Evolutionary conservation across 2,329 filamentous ascomycete species (phyloP).

Genomic region (Xylaria sp.): DNA sequence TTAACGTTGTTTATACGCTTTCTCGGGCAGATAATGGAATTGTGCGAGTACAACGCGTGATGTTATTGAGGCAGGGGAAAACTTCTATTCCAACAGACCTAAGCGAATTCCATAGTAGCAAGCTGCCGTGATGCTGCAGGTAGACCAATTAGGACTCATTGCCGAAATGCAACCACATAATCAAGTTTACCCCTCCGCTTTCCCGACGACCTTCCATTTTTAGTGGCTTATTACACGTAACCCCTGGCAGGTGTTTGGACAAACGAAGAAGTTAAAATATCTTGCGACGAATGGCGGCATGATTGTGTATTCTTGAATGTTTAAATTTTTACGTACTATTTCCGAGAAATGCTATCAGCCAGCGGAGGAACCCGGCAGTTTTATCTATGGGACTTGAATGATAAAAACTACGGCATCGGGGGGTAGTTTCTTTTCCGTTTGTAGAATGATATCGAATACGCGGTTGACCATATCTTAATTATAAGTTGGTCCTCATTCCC

Average conservation of each 20-base stretch:
- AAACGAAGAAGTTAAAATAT: conserved; percentile 17
- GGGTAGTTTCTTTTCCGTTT: not conserved
- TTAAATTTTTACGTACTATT: not conserved
- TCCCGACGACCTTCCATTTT: conserved; percentile 28
- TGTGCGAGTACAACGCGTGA: not conserved
- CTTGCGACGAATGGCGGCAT: conserved; percentile 31
- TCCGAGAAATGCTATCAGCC: conserved; percentile 11
- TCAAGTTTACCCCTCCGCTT: conserved; percentile 21
- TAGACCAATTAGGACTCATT: conserved; percentile 19
- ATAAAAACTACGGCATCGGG: not conserved
- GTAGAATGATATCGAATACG: not conserved
- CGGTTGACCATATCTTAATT: not conserved
- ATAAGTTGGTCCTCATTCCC: not conserved
- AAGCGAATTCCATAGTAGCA: conserved; percentile 4
- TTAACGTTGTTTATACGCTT: not conserved
- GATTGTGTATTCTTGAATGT: conserved; percentile 19
- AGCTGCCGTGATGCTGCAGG: conserved; percentile 12
- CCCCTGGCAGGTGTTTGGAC: conserved; percentile 23
- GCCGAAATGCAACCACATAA: conserved; percentile 30
- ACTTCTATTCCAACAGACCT: not conserved
- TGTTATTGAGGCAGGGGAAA: not conserved
- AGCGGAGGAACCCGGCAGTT: not conserved
- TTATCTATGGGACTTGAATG: conserved; percentile 1
- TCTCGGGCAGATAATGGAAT: not conserved
- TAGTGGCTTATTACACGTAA: conserved; percentile 22